phyloP scores from a whole-genome alignment of 2,329 filamentous ascomycete genomes.

The Neopestalotiopsis rosae region DNA sequence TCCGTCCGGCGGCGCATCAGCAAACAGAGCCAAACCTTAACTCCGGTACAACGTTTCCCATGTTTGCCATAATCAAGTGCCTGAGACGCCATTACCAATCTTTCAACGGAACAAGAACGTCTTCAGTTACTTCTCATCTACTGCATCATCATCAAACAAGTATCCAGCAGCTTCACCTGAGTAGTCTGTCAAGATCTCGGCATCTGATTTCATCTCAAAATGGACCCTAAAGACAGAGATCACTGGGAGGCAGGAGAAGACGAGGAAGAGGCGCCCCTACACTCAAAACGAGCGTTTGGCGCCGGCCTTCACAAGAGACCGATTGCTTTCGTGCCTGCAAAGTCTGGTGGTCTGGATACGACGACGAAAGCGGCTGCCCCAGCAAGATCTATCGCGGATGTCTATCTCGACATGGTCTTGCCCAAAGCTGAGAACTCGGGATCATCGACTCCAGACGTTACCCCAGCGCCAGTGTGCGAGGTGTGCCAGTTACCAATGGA shows the following conservation, averaged over 20 bases:
- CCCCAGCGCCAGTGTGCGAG: constrained; percentile 49
- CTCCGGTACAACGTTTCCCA: background rate
- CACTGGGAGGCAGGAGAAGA: constrained; percentile 31
- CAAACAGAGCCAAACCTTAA: background rate
- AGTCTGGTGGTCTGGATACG: constrained; percentile 41
- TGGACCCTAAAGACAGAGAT: constrained; percentile 26
- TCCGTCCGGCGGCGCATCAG: background rate
- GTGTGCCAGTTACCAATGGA: constrained; percentile 65
- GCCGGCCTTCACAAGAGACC: constrained; percentile 58
- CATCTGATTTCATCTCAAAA: constrained; percentile 8
- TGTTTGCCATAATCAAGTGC: background rate
- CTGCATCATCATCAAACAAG: background rate
- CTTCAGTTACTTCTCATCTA: background rate
- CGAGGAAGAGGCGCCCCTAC: constrained; percentile 56
- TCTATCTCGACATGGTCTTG: constrained; percentile 73
- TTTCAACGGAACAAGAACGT: background rate
- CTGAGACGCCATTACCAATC: background rate
- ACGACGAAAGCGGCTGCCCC: constrained; percentile 30
- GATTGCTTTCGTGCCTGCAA: constrained; percentile 64
- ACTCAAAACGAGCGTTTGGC: constrained; percentile 60
- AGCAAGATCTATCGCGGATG: constrained; percentile 53
- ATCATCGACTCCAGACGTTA: constrained; percentile 20
- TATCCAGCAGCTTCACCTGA: background rate
- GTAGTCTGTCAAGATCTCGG: background rate
- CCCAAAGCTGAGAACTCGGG: constrained; percentile 41